Base-by-base conservation (phyloP, 441 rosid genomes). In the Omphalea diandra region DNA sequence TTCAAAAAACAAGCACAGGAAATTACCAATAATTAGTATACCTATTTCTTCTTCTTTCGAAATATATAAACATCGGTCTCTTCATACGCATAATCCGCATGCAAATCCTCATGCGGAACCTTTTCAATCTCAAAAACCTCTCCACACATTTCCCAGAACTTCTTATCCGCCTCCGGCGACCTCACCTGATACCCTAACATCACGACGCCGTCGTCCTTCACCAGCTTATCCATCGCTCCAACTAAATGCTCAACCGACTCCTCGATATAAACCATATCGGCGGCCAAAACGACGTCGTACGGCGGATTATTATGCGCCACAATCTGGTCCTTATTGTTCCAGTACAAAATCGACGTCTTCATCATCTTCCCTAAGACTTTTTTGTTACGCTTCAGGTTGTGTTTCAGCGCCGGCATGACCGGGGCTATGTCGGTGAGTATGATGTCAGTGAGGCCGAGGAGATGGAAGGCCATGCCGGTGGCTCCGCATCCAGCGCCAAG, bases 251-350 rank as follows among this genome's bases (percentile, higher is more conserved):
- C 76, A 5, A 83, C 94, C 0, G 89, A 77, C 29, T 93, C 91
- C 76, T 91, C 91, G n/a, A 93, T 88, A 70, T 93, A 93, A 49
- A 91, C 96, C 14, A 93, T 93, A 63, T 93, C 98, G n/a, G 97
- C 83, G 47, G 96, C 97, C 31, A 93, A 77, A 40, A 91, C 97
- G 27, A 88, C 29, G 71, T 93, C 93, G 67, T 89, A 93, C 31
- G 91, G 94, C 32, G 97, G 94, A 11, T 88, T 87, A 11, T 88
- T 87, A 68, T 82, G 41, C 77, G 88, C 73, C 17, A 47, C 52
- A 31, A 85, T 77, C 72, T 81, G 87, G n/a, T 85, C 87, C 20
- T 32, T 44, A 5, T 87, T 88, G 77, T 83, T 91, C 98, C 97
- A 89, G 69, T 81, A 80, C 4, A 88, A 78, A 29, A 89, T 66